Conservation (phyloP, 257 asterid species). For the Solanum lycopersicoides region DNA sequence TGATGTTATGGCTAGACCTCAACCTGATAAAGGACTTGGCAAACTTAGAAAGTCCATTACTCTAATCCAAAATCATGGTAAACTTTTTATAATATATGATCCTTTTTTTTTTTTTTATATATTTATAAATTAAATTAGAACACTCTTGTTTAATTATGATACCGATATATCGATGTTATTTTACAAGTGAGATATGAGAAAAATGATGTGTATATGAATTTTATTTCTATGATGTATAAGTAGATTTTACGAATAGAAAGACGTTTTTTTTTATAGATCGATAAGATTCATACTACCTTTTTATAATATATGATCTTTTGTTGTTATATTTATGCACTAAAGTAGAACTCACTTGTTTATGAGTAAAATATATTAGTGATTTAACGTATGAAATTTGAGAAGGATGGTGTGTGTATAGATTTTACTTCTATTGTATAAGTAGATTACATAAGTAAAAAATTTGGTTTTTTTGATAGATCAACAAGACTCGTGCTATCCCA, state of each 20-base stretch:
- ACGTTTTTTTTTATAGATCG: neutral
- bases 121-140: neutral
- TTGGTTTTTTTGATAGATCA: neutral
- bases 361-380: neutral
- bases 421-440: too few relatives aligned
- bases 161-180: neutral
- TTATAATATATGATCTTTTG: neutral
- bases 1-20: slow-evolving; percentile 82
- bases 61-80: slow-evolving; percentile 19
- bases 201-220: accelerated
- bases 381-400: neutral
- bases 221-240: neutral
- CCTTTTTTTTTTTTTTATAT: neutral
- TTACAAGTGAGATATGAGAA: neutral
- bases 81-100: neutral
- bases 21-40: slow-evolving; percentile 70
- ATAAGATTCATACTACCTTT: neutral
- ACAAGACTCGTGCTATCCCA: neutral
- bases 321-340: neutral
- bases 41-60: slow-evolving; percentile 39
- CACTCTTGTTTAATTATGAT: neutral
- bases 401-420: neutral
- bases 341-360: neutral
- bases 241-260: neutral
- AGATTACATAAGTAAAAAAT: too few relatives aligned